These are phyloP conservation scores for Fusarium chuoi DNA, from an alignment of 2,329 filamentous ascomycete species.

Conservation along the genomic window DNA sequence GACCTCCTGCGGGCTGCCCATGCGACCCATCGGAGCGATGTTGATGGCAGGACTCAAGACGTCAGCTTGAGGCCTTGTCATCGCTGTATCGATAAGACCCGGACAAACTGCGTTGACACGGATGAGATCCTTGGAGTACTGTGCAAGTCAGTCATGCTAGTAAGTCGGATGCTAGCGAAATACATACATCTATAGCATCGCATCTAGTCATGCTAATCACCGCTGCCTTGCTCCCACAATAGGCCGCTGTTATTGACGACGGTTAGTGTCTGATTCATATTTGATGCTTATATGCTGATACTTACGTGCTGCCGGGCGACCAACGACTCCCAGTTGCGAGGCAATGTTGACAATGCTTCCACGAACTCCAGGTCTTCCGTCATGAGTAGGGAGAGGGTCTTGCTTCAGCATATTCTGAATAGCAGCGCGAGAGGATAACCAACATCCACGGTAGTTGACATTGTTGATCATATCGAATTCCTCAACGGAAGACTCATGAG, in stretches of 20 bases:
- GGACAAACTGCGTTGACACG: conserved; percentile 70
- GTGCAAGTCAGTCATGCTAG: conserved; percentile 17
- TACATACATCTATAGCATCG: conserved; percentile 45
- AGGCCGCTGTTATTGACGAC: conserved; percentile 54
- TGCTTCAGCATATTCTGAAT: conserved; percentile 59
- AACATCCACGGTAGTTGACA: conserved; percentile 65
- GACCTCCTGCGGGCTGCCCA: conserved; percentile 61
- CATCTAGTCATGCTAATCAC: conserved; percentile 68
- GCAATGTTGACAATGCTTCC: conserved; percentile 64
- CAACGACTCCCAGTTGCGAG: conserved; percentile 63
- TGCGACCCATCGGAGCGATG: conserved; percentile 61
- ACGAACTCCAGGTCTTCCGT: conserved; percentile 27
- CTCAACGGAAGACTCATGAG: background rate
- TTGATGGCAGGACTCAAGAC: background rate
- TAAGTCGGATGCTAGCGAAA: fast-evolving
- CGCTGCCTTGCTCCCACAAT: conserved; percentile 68
- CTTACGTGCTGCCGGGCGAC: conserved; percentile 52
- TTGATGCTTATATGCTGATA: fast-evolving
- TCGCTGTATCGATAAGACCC: conserved; percentile 67
- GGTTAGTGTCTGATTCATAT: fast-evolving
- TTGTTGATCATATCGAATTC: conserved; percentile 63
- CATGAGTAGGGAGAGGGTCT: conserved; percentile 53
- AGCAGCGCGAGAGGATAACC: conserved; percentile 58
- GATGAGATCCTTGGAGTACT: conserved; percentile 59
- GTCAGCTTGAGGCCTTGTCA: conserved; percentile 52